Percentiles rank a stretch among this genome's conserved stretches.
Evolutionary conservation across 495 filamentous ascomycete genomes (phyloP).

Genomic region (Daldinia grandis): DNA sequence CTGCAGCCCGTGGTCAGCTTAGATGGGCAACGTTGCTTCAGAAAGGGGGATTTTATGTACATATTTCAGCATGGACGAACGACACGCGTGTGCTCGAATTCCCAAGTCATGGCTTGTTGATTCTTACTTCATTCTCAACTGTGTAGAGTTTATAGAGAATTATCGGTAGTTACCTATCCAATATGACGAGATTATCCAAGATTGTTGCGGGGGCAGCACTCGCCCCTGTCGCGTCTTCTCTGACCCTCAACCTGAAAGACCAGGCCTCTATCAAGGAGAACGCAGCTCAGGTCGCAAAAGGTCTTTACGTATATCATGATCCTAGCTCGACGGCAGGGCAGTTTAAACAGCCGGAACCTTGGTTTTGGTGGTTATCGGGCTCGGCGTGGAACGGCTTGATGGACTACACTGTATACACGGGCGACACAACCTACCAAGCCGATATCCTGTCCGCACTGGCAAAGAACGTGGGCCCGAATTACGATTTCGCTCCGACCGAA

Average conservation of each 20-base stretch:
- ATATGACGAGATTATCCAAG: conserved; percentile 38
- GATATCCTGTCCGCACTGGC: conserved; percentile 70
- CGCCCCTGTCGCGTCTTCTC: conserved; percentile 19
- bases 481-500: conserved; percentile 80
- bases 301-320: conserved; percentile 70
- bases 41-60: conserved; percentile 14
- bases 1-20: conserved; percentile 25
- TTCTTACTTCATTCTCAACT: conserved; percentile 1
- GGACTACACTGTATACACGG: conserved; percentile 85
- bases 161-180: conserved; percentile 5
- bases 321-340: conserved; percentile 71
- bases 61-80: conserved; percentile 18
- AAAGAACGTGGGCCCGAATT: conserved; percentile 72
- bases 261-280: conserved; percentile 51
- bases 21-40: conserved; percentile 32
- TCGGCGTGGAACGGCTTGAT: conserved; percentile 78
- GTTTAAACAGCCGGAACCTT: conserved; percentile 71
- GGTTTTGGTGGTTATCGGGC: conserved; percentile 86
- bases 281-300: conserved; percentile 55
- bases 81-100: background rate
- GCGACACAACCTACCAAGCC: conserved; percentile 76
- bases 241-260: conserved; percentile 33
- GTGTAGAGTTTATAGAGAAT: conserved; percentile 1
- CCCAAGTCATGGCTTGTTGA: background rate
- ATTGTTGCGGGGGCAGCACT: conserved; percentile 18